Base-by-base conservation (phyloP, 225 moss, liverwort and hornwort species). In the Pseudisothecium myosuroides region DNA sequence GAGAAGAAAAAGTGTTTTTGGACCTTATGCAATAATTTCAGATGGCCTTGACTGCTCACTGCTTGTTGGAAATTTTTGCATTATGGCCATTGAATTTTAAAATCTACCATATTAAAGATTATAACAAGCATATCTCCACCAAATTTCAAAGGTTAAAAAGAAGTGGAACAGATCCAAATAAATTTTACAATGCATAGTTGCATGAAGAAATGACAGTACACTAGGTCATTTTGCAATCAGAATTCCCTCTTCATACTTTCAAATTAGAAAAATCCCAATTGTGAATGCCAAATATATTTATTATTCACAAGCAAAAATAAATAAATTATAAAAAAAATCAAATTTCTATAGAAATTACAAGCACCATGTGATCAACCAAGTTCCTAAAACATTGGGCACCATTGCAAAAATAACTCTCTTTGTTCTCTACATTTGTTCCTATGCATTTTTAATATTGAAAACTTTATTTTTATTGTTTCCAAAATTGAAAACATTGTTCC, bases 41-140 rank as follows among this genome's bases (percentile, higher is more conserved):
- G 0, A 15, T 41, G 5, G 41, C 4, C 8, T 41, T 26, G 1
- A 71, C 1, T 0, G 2, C 23, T n/a, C 0, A 0, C 41, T n/a
- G n/a, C n/a, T 71, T 26, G 14, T 69, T 0, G 5, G 14, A 71
- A 11, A 2, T 14, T 26, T 68, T 71, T 39, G 37, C 14, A 22
- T n/a, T 14, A 26, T 14, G 2, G 41, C 41, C 26, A 24, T 71
- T 14, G 71, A 41, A 39, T 69, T n/a, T 14, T 14, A 23, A 6
- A 71, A 1, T 41, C 8, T 41, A 71, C 1, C 0, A 14, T 24
- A 26, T 41, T 39, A 12, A 39, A 69, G 39, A 23, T 14, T 24
- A 14, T 39, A 3, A 19, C 19, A 34, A 65, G 17, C 17, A 65
- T 18, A 34, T 65, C 17, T 65, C 22, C 4, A 68, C n/a, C 22